phyloP scores from a whole-genome alignment of 306 rosid genomes.

The Medicago truncatula region MtrunA17r5.0-ANR NC_053042.1:42069501-42070000 shows the following conservation, averaged over 20 bases:
- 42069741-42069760: slow-evolving; percentile 74
- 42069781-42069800: slow-evolving; percentile 72
- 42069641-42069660: slow-evolving; percentile 51
- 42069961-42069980: not conserved
- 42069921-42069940: not conserved
- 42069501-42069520: too few relatives aligned
- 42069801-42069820: slow-evolving; percentile 71
- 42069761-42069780: slow-evolving; percentile 72
- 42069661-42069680: slow-evolving; percentile 52
- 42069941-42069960: not conserved
- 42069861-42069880: not conserved
- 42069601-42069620: slow-evolving; percentile 44
- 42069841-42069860: slow-evolving; percentile 66
- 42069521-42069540: not conserved
- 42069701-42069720: not conserved
- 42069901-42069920: not conserved
- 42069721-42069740: not conserved
- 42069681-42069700: slow-evolving; percentile 37
- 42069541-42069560: not conserved
- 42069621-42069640: slow-evolving; percentile 54
- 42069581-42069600: slow-evolving; percentile 31
- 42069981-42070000: too few relatives aligned
- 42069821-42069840: slow-evolving; percentile 70
- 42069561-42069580: not conserved
- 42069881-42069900: not conserved